Evolutionary conservation across 2,329 filamentous ascomycete genomes (phyloP).

Genomic region (Kalmusia sp.): DNA sequence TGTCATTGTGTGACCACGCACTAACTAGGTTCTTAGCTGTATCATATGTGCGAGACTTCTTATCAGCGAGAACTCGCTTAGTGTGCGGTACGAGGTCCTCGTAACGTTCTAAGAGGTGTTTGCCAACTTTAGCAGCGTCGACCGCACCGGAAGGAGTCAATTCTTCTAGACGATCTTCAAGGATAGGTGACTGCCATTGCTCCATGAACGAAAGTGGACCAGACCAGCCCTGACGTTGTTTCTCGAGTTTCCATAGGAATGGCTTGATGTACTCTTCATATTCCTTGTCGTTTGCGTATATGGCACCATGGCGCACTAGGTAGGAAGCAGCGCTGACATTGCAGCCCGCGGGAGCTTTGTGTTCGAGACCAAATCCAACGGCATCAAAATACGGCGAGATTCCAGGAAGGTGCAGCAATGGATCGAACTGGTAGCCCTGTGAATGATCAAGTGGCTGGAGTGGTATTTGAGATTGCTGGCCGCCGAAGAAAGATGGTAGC

Average conservation of each 20-base stretch:
- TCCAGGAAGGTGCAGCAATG: conserved; percentile 57
- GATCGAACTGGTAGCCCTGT: conserved; percentile 53
- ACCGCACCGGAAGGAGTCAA: conserved; percentile 47
- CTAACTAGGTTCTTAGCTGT: conserved; percentile 40
- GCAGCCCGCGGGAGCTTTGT: conserved; percentile 56
- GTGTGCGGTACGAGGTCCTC: conserved; percentile 56
- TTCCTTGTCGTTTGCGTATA: conserved; percentile 59
- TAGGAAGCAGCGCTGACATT: conserved; percentile 57
- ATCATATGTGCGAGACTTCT: conserved; percentile 45
- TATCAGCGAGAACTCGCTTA: conserved; percentile 38
- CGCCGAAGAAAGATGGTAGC: conserved; percentile 21
- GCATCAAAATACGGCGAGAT: conserved; percentile 60
- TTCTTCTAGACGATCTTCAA: conserved; percentile 56
- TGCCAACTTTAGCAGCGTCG: conserved; percentile 65
- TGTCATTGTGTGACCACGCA: conserved; percentile 34
- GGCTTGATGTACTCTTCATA: conserved; percentile 59
- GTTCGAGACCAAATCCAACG: conserved; percentile 54
- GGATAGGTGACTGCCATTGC: conserved; percentile 63
- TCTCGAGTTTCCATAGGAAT: conserved; percentile 63
- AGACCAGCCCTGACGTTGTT: conserved; percentile 60
- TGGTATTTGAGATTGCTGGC: conserved; percentile 20
- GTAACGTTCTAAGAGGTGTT: conserved; percentile 64
- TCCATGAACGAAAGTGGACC: conserved; percentile 63
- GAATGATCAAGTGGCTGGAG: conserved; percentile 34
- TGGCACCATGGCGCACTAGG: conserved; percentile 58